Conservation (phyloP, 768 basidiomycete species). For the Boletus reticuloceps region DNA sequence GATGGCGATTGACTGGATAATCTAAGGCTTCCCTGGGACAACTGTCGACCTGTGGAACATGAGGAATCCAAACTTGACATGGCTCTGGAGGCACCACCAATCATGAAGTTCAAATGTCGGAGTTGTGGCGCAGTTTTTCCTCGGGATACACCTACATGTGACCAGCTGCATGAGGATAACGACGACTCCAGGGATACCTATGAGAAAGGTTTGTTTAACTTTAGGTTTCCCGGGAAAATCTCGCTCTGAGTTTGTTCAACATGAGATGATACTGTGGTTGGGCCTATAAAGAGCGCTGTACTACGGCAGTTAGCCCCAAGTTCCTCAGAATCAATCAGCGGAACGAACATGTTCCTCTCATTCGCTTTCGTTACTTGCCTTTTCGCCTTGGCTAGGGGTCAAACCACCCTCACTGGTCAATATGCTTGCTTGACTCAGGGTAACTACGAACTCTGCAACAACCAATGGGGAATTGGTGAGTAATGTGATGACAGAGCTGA, state of each 20-base stretch:
- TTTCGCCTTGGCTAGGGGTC: slow-evolving; percentile 4
- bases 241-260: too few relatives aligned
- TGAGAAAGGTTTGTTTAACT: too few relatives aligned
- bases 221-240: too few relatives aligned
- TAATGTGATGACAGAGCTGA: not conserved
- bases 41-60: too few relatives aligned
- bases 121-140: not conserved
- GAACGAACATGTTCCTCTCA: slow-evolving; percentile 9
- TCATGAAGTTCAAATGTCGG: not conserved
- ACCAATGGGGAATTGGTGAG: slow-evolving; percentile 52
- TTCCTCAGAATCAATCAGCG: not conserved
- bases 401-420: slow-evolving; percentile 37
- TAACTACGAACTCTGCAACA: slow-evolving; percentile 51
- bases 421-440: slow-evolving; percentile 46
- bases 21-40: not conserved
- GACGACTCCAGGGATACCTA: too few relatives aligned
- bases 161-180: too few relatives aligned
- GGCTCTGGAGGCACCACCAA: not conserved
- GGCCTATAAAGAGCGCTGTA: slow-evolving; percentile 4
- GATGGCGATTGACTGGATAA: not conserved
- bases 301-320: not conserved
- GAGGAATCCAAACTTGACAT: not conserved
- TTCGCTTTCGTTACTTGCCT: slow-evolving; percentile 9
- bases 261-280: not conserved
- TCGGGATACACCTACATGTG: too few relatives aligned